Conservation (phyloP, 345 rosid species). For the Boechera stricta region DNA sequence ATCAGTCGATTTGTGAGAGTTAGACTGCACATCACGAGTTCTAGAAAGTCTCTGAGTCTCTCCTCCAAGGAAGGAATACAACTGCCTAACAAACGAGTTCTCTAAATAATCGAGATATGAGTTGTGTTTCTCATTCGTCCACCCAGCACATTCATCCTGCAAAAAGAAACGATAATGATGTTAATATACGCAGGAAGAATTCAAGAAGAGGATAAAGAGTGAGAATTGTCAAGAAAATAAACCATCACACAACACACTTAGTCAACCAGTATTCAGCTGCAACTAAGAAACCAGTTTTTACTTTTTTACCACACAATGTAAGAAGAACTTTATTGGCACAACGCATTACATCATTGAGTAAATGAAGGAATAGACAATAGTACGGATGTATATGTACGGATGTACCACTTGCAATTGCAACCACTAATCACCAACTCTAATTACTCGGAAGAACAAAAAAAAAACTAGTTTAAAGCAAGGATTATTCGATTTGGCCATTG, state of each 20-base stretch:
- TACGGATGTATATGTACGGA: too few relatives aligned
- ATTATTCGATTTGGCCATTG: neutral
- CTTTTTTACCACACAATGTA: slow-evolving; percentile 3
- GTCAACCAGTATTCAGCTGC: neutral
- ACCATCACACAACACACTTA: slow-evolving; percentile 1
- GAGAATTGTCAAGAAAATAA: neutral
- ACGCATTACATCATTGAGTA: neutral
- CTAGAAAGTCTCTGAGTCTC: slow-evolving; percentile 34
- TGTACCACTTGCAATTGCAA: neutral
- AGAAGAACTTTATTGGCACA: neutral
- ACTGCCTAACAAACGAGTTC: slow-evolving; percentile 68
- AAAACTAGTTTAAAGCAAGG: slow-evolving; percentile 7
- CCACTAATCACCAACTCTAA: slow-evolving; percentile 4
- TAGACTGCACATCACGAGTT: slow-evolving; percentile 37
- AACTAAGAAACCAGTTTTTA: neutral
- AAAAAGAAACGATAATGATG: slow-evolving; percentile 3
- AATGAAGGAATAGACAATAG: neutral
- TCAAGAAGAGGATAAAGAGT: neutral
- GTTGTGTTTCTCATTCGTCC: slow-evolving; percentile 84
- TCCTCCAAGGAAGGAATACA: slow-evolving; percentile 51
- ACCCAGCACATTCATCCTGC: slow-evolving; percentile 56
- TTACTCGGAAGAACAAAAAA: neutral
- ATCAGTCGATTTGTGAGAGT: slow-evolving; percentile 38
- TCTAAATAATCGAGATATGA: slow-evolving; percentile 64
- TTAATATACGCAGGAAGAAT: neutral